Evolutionary conservation across 2,329 filamentous ascomycete species (phyloP), one percentile per base, ranked within the genome.

Genomic region (Colletotrichum sojae): DNA sequence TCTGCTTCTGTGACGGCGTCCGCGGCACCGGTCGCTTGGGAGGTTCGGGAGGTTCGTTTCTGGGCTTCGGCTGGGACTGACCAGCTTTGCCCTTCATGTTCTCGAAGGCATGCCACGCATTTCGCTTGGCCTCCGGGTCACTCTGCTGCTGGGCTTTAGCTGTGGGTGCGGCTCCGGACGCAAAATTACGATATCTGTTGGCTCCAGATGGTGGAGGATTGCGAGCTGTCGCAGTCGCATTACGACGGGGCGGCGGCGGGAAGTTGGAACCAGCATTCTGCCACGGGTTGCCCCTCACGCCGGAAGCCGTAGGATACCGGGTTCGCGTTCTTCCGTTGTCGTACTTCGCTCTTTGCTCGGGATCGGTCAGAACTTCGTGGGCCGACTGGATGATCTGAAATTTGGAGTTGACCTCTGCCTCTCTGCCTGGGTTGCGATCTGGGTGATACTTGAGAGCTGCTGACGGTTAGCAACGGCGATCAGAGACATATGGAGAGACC

Each of bases 361-460:
- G 82, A 67, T 88, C 86, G 27, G 81, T 84, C 15, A 90, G 79
- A 61, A 97, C 86, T 78, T 97, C 94, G 76, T 97, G 91, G 22
- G 94, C 94, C 5, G 92, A 89, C 79, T 97, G 93, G 56, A 97
- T 97, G 57, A 91, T 88, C 78, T 97, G 93, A 76, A 97, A 97
- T 76, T 93, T 92, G 39, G 91, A 86, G 73, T 93, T 93, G 76
- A 92, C 92, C 76, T 95, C 93, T 66, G 88, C 82, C 80, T 97
- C 94, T 76, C 89, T 89, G 59, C 94, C 94, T 12, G 92, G 93
- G 76, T 97, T 97, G 69, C 94, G 91, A 78, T 97, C 94, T 8
- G 94, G 94, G 76, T 97, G 94, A 76, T 92, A 97, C 79, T 93
- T 92, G 54, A 97, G 84, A 55, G 94, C 94, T 94, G 66, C 4